These are phyloP conservation scores for Cordyceps javanica DNA, from an alignment of 2,329 filamentous ascomycete species.

Conservation along the genomic window DNA sequence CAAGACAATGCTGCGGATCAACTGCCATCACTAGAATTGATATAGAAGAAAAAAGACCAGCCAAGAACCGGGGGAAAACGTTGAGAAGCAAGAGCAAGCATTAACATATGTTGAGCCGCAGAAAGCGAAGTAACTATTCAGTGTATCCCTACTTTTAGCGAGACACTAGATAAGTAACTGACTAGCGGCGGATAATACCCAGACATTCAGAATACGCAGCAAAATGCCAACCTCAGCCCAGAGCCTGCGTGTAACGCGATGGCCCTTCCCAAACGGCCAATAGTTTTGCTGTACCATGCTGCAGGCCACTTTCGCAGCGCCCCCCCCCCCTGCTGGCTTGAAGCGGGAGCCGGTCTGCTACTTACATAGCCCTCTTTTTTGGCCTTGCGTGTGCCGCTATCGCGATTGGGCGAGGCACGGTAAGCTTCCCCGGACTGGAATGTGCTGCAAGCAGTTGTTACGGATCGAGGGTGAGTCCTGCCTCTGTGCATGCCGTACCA, in stretches of 20 bases:
- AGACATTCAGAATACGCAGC: too few relatives aligned
- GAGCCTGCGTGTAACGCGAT: neutral
- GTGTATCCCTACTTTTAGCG: too few relatives aligned
- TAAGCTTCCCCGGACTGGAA: constrained; percentile 2
- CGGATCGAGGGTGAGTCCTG: neutral
- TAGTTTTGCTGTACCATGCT: neutral
- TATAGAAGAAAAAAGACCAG: too few relatives aligned
- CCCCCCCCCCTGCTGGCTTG: neutral
- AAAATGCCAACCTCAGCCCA: neutral
- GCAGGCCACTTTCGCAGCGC: neutral
- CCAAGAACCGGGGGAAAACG: too few relatives aligned
- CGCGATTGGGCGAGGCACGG: neutral
- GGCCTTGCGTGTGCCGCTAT: neutral
- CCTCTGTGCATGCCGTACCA: too few relatives aligned
- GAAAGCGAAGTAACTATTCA: too few relatives aligned
- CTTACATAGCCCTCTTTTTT: too few relatives aligned
- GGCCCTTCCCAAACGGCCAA: neutral
- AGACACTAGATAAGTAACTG: neutral
- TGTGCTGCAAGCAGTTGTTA: neutral
- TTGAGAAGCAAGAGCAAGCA: too few relatives aligned
- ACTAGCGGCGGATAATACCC: neutral
- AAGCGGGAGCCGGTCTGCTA: neutral
- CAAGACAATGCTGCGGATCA: too few relatives aligned
- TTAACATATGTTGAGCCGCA: too few relatives aligned
- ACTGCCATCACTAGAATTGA: too few relatives aligned